These are phyloP conservation scores for Marasmius sp. DNA, from an alignment of 1,284 basidiomycete genomes.

Conservation along the genomic window DNA sequence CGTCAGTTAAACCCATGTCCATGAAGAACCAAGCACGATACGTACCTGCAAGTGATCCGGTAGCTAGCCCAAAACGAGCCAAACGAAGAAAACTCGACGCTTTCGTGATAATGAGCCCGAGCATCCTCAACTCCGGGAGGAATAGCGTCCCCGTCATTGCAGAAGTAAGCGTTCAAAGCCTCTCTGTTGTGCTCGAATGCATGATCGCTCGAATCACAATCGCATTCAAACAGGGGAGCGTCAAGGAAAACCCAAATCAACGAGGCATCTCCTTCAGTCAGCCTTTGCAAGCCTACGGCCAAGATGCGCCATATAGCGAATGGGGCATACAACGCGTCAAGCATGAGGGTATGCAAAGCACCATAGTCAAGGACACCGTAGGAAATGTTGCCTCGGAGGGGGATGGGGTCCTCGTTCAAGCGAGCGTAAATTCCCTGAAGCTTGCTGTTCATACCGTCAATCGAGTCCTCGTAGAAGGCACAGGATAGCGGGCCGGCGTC, in stretches of 20 bases:
- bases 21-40: neutral
- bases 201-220: constrained; percentile 5
- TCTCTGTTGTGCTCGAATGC: neutral
- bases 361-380: constrained; percentile 18
- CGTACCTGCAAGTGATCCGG: constrained; percentile 10
- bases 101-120: neutral
- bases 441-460: constrained; percentile 8
- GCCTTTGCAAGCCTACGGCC: constrained; percentile 15
- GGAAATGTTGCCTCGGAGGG: constrained; percentile 8
- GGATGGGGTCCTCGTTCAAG: constrained; percentile 12
- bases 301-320: constrained; percentile 12
- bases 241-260: constrained; percentile 9
- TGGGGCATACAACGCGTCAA: constrained; percentile 12
- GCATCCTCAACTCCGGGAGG: neutral
- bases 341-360: constrained; percentile 2
- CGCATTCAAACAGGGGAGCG: constrained; percentile 12
- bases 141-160: neutral
- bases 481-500: constrained; percentile 2
- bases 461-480: constrained; percentile 14
- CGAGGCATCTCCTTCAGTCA: constrained; percentile 15
- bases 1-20: neutral
- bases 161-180: neutral
- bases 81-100: constrained; percentile 1
- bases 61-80: constrained; percentile 13
- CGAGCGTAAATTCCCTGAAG: constrained; percentile 10